Base-by-base conservation (phyloP, 208 protist genomes). In the Angomonas deanei region DNA sequence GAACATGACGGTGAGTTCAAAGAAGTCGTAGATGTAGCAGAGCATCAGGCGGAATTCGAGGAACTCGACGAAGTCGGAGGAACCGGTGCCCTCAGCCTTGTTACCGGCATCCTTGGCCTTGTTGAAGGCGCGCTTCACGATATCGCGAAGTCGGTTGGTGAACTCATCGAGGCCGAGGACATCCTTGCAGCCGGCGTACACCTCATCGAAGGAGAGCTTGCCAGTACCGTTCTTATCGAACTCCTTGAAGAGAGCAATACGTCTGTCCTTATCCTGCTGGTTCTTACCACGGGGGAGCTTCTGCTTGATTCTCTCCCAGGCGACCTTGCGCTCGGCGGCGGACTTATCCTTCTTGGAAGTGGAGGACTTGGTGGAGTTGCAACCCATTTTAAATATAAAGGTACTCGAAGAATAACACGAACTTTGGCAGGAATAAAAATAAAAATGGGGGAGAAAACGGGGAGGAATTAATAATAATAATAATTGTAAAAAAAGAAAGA, bases 41-140 rank as follows among this genome's bases (percentile, higher is more conserved):
- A 94, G 73, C 60, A 94, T 76, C 52, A 91, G 66, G 63, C 84
- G 80, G 76, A 94, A 94, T 73, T 90, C 84, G 2, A 77, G 63
- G 60, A 83, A 82, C 62, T 84, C 74, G 32, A 91, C 82, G 19
- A 70, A 76, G 42, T 94, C 70, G 1, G 48, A 61, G 32, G 52
- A 64, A 30, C 76, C 80, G 39, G 17, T 32, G 64, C 48, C 60
- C 62, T 63, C 39, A 39, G 64, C 69, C 47, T 72, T 70, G 52
- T 38, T 82, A 24, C 76, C 82, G 60, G 80, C 50, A 34, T 63
- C 75, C 61, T 86, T 82, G 17, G 85, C 84, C 68, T 84, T 89
- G 50, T 86, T 68, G 79, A 88, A 95, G 30, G 86, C 84, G 54
- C 86, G 80, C 82, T 90, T 87, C 48, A 84, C 79, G 48, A 89